Base-by-base conservation (phyloP, 345 rosid genomes). In the Tarenaya hassleriana region DNA sequence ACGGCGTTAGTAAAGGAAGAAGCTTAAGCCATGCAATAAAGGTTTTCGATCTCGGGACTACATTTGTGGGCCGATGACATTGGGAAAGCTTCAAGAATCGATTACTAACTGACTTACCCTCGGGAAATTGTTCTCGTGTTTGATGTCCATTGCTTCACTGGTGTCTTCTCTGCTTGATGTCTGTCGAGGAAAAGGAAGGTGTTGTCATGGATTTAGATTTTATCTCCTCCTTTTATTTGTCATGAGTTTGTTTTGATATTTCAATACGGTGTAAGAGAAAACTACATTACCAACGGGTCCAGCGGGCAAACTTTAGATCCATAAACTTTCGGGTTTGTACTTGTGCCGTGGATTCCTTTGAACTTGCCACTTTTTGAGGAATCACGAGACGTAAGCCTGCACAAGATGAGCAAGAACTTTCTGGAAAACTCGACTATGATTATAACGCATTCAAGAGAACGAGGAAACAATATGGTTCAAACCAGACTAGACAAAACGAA, bases 91-190 rank as follows among this genome's bases (percentile, higher is more conserved):
- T 50, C 29, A 57, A 50, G 35, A 56, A 56, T 34, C 41, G 51
- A 57, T 34, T 17, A 42, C 7, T 7, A 47, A 50, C 41, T 37
- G 37, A 57, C 69, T 64, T 50, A 64, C 60, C 50, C 69, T 58
- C 7, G 41, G 43, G 27, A 35, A 14, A 37, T 14, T 44, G 21
- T 44, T 57, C 38, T 18, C 49, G 18, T 43, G 50, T 31, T 58
- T 18, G 50, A 45, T 58, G 13, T 65, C 13, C 10, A 45, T 19
- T 19, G 54, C 16, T 65, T 51, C 64, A 45, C 10, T 24, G 29
- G 5, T 2, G 2, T 24, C 14, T n/a, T 4, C 16, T 58, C 37
- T 52, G 8, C 50, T 57, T 37, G 63, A 18, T 38, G 1, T 29
- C 69, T 57, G 38, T 14, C 52, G 37, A 50, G 35, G 35, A 64